A percentile compares a stretch with the other conserved stretches of the same genome.
phyloP scores from a whole-genome alignment of 176 grass and related monocot species.

The Carex cristatella region DNA sequence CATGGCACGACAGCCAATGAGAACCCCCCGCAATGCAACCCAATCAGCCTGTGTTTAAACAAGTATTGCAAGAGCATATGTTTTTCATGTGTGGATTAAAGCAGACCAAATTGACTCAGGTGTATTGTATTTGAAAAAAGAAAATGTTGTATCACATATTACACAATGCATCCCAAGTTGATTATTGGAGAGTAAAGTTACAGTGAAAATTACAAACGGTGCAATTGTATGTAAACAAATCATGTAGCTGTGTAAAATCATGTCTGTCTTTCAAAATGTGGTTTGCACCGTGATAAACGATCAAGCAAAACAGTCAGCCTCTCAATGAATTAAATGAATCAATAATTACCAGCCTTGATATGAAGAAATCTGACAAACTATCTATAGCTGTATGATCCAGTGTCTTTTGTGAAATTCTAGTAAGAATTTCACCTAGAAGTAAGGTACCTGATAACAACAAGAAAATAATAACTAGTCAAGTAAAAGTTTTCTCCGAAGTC shows the following conservation, averaged over 20 bases:
- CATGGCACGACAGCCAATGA: conserved; percentile 72
- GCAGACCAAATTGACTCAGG: background rate
- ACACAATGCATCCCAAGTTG: background rate
- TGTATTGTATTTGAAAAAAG: background rate
- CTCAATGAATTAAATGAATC: background rate
- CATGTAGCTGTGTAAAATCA: background rate
- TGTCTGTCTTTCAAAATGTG: background rate
- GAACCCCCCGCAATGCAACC: conserved; percentile 65
- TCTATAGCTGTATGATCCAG: conserved; percentile 52
- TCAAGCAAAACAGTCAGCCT: background rate
- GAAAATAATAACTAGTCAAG: conserved; percentile 17
- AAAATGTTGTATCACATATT: background rate
- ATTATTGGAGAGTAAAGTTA: background rate
- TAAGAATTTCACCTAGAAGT: conserved; percentile 70
- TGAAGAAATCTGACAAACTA: conserved; percentile 83
- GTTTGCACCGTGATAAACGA: background rate
- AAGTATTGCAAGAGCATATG: conserved; percentile 9
- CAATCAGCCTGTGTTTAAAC: conserved; percentile 70
- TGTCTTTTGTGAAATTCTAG: conserved; percentile 44
- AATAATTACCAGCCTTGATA: conserved; percentile 81
- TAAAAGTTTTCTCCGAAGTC: background rate
- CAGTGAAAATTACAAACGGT: background rate
- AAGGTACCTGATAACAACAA: conserved; percentile 44
- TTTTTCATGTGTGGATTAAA: background rate
- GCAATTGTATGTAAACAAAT: background rate